These are phyloP conservation scores for Epichloe bromicola DNA, from an alignment of 2,329 filamentous ascomycete species.

Conservation along the genomic window DNA sequence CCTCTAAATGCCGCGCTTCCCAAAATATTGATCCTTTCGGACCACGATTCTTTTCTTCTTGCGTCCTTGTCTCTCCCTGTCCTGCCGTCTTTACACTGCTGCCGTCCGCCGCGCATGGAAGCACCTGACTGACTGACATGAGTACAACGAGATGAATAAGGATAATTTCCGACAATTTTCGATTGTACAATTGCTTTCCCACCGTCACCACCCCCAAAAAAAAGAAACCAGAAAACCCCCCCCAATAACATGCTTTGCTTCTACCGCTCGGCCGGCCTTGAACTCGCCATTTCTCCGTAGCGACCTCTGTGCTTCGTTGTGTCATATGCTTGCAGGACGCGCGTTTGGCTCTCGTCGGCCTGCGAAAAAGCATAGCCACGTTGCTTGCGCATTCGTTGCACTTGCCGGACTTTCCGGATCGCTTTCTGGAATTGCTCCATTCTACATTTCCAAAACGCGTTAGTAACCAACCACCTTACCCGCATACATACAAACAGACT, in stretches of 20 bases:
- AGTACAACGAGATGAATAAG: too few relatives aligned
- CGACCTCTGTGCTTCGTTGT: slow-evolving; percentile 83
- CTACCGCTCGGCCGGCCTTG: slow-evolving; percentile 19
- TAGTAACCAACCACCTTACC: too few relatives aligned
- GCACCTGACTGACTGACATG: too few relatives aligned
- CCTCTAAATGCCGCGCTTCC: too few relatives aligned
- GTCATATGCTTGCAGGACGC: slow-evolving; percentile 93
- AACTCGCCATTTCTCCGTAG: slow-evolving; percentile 83
- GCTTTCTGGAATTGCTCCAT: slow-evolving; percentile 99
- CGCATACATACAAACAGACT: too few relatives aligned
- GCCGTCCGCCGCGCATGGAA: too few relatives aligned
- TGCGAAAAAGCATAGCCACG: slow-evolving; percentile 96
- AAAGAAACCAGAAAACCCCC: background rate
- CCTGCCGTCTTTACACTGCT: too few relatives aligned
- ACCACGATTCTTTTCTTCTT: too few relatives aligned
- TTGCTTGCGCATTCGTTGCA: slow-evolving; percentile 98
- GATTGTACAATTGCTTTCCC: background rate
- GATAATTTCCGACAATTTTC: background rate
- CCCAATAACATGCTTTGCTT: background rate
- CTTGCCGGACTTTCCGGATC: slow-evolving; percentile 94
- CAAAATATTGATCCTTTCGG: too few relatives aligned
- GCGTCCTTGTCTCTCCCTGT: too few relatives aligned
- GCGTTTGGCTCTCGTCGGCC: slow-evolving; percentile 89
- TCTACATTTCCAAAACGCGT: slow-evolving; percentile 26
- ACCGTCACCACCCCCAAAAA: background rate